These are phyloP conservation scores for Buddleja alternifolia DNA, from an alignment of 257 asterid genomes.

Conservation along the genomic window DNA sequence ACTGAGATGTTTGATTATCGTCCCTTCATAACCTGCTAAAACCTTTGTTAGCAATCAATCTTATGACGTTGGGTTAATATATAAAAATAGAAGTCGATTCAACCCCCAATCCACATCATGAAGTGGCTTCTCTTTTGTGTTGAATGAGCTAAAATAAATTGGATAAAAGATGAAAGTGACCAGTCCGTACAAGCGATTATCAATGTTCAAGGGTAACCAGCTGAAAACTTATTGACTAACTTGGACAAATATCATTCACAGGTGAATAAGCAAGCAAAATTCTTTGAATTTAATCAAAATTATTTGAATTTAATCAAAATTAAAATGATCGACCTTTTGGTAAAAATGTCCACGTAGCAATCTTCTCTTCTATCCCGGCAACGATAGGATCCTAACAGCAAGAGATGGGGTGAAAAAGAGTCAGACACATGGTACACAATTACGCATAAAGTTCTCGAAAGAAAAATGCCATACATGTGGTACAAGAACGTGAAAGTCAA, in stretches of 20 bases:
- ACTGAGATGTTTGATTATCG: too few species aligned
- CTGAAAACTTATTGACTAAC: neutral
- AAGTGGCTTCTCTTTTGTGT: too few species aligned
- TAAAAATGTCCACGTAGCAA: slow-evolving; percentile 90
- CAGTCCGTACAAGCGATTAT: too few species aligned
- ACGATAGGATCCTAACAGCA: slow-evolving; percentile 82
- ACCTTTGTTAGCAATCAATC: too few species aligned
- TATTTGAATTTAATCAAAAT: neutral
- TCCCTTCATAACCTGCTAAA: too few species aligned
- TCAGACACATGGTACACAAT: slow-evolving; percentile 13
- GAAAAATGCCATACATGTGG: slow-evolving; percentile 7
- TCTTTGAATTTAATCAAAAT: neutral
- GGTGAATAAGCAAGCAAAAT: neutral
- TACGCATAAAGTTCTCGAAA: slow-evolving; percentile 11
- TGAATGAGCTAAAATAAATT: too few species aligned
- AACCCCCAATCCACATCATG: too few species aligned
- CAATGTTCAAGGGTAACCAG: too few species aligned
- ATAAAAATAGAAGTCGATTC: too few species aligned
- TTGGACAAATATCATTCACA: slow-evolving; percentile 16
- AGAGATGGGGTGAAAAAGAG: slow-evolving; percentile 23
- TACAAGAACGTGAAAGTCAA: slow-evolving; percentile 12
- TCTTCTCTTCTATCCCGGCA: slow-evolving; percentile 94
- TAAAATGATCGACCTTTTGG: slow-evolving; percentile 65
- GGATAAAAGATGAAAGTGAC: too few species aligned
- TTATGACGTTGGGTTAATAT: too few species aligned